Conservation (phyloP, 768 basidiomycete species). For the Leccinum subgranulosum region DNA sequence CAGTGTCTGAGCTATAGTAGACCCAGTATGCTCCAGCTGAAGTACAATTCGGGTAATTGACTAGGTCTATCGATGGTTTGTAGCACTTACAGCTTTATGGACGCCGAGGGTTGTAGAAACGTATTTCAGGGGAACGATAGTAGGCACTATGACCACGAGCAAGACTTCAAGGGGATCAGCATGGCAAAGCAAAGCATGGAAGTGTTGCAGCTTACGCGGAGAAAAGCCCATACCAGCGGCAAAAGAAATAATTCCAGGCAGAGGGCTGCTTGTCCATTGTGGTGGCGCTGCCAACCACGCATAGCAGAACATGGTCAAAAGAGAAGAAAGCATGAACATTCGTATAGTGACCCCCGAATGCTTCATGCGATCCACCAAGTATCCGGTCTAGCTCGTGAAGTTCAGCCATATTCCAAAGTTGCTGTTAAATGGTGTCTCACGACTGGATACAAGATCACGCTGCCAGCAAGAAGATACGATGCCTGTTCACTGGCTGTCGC, state of each 20-base stretch:
- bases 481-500: conserved; percentile 58
- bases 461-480: conserved; percentile 69
- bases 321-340: conserved; percentile 56
- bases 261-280: conserved; percentile 49
- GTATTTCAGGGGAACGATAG: conserved; percentile 66
- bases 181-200: background rate
- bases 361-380: conserved; percentile 57
- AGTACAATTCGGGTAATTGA: background rate
- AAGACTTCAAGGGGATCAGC: conserved; percentile 45
- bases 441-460: conserved; percentile 65
- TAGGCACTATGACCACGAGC: conserved; percentile 71
- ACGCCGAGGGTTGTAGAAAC: conserved; percentile 76
- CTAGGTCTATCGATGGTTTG: background rate
- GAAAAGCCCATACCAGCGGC: conserved; percentile 72
- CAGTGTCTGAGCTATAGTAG: conserved; percentile 68
- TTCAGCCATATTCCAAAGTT: background rate
- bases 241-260: conserved; percentile 60
- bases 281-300: conserved; percentile 66
- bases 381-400: conserved; percentile 49
- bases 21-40: conserved; percentile 73
- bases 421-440: conserved; percentile 36
- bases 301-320: conserved; percentile 59
- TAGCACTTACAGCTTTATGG: conserved; percentile 65
- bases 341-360: conserved; percentile 55
- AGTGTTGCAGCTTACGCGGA: conserved; percentile 42